These are phyloP conservation scores for Heterobasidion parviporum DNA, from an alignment of 1,284 basidiomycete genomes.

Conservation along the genomic window DNA sequence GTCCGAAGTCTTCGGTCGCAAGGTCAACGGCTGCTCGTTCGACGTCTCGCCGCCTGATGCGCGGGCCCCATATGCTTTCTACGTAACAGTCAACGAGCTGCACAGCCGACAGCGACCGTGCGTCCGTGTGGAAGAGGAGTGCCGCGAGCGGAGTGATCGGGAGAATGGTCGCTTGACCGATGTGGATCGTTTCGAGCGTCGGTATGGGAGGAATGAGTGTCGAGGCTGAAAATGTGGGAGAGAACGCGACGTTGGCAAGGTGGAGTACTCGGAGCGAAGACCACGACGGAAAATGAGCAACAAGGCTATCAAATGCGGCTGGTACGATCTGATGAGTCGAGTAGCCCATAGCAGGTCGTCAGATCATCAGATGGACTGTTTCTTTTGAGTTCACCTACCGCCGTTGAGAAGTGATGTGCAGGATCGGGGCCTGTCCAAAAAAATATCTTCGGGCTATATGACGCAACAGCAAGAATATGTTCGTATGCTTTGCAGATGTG, in stretches of 20 bases:
- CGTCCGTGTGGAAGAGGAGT: constrained; percentile 23
- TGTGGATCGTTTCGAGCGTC: constrained; percentile 30
- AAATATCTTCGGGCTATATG: too few relatives aligned
- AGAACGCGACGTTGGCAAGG: constrained; percentile 11
- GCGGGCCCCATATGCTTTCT: constrained; percentile 49
- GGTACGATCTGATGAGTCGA: too few relatives aligned
- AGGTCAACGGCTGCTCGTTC: constrained; percentile 23
- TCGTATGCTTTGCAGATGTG: too few relatives aligned
- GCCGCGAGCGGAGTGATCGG: constrained; percentile 28
- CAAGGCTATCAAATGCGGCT: too few relatives aligned
- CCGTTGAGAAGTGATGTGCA: too few relatives aligned
- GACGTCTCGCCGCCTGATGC: constrained; percentile 31
- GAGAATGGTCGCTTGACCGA: constrained; percentile 42
- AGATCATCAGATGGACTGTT: too few relatives aligned
- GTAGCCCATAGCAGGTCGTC: too few relatives aligned
- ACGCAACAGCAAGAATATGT: too few relatives aligned
- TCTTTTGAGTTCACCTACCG: too few relatives aligned
- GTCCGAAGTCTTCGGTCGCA: neutral
- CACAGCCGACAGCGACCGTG: constrained; percentile 25
- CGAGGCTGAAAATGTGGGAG: neutral
- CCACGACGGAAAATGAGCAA: too few relatives aligned
- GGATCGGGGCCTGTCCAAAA: too few relatives aligned
- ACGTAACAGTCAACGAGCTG: constrained; percentile 44
- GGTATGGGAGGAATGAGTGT: constrained; percentile 27
- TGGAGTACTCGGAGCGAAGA: constrained; percentile 10